Conservation (phyloP, 805 yeast genomes). For the Barnettozyma siamensis region DNA sequence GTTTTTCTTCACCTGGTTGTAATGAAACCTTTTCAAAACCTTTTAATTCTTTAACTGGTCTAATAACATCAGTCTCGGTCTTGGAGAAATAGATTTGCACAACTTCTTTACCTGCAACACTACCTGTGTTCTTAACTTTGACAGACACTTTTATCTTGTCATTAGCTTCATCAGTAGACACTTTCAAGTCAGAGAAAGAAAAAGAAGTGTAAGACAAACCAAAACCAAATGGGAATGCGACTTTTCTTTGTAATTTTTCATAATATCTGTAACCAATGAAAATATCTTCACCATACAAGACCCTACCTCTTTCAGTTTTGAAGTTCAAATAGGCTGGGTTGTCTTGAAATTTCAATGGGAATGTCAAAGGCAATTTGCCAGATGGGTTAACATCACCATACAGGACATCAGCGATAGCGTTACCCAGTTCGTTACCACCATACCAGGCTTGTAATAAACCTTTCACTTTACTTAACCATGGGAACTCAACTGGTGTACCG, state of each 20-base stretch:
- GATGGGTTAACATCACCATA: slow-evolving; percentile 52
- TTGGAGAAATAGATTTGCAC: slow-evolving; percentile 49
- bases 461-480: slow-evolving; percentile 40
- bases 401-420: slow-evolving; percentile 52
- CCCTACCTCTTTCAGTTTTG: slow-evolving; percentile 45
- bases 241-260: slow-evolving; percentile 43
- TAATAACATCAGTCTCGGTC: slow-evolving; percentile 28
- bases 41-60: slow-evolving; percentile 57
- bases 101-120: slow-evolving; percentile 45
- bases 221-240: slow-evolving; percentile 54
- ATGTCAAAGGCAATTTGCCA: slow-evolving; percentile 52
- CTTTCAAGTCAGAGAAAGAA: slow-evolving; percentile 32
- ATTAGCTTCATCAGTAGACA: slow-evolving; percentile 24
- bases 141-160: slow-evolving; percentile 28
- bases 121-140: slow-evolving; percentile 41
- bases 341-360: slow-evolving; percentile 46
- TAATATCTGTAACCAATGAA: slow-evolving; percentile 59
- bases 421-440: slow-evolving; percentile 55
- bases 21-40: slow-evolving; percentile 47
- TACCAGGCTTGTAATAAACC: slow-evolving; percentile 51
- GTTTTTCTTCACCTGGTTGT: slow-evolving; percentile 36
- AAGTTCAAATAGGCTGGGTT: slow-evolving; percentile 52
- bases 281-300: slow-evolving; percentile 59
- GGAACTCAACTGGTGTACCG: slow-evolving; percentile 58
- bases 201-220: slow-evolving; percentile 59